A percentile compares a stretch with the other conserved stretches of the same genome.
Evolutionary conservation across 768 basidiomycete species (phyloP).

Genomic region (Pleurotus pulmonarius): DNA sequence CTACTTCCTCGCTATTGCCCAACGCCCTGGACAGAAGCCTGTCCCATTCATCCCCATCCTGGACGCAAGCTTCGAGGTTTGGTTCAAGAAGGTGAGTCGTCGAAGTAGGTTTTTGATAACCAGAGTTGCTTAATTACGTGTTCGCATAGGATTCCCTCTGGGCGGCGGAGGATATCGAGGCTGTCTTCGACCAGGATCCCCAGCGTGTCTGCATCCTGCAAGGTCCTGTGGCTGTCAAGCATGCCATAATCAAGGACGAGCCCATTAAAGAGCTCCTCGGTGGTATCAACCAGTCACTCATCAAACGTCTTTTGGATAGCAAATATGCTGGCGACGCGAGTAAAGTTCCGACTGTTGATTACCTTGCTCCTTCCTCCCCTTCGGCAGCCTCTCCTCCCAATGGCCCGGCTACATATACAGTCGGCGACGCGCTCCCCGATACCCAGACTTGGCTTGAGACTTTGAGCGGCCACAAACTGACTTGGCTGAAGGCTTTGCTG

Average conservation of each 20-base stretch:
- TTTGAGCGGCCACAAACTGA: conserved; percentile 76
- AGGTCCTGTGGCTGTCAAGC: conserved; percentile 92
- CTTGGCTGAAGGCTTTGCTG: conserved; percentile 85
- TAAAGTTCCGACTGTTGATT: conserved; percentile 79
- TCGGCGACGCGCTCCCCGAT: conserved; percentile 54
- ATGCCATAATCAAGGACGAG: conserved; percentile 85
- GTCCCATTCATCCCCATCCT: conserved; percentile 97
- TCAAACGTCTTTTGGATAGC: conserved; percentile 72
- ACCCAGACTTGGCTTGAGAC: conserved; percentile 75
- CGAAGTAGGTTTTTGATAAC: background rate
- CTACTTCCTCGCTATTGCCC: conserved; percentile 93
- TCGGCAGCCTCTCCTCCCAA: conserved; percentile 30
- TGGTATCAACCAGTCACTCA: conserved; percentile 76
- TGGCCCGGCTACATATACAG: conserved; percentile 43
- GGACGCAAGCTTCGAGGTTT: conserved; percentile 91
- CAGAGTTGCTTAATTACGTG: conserved; percentile 11
- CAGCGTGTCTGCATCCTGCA: conserved; percentile 97
- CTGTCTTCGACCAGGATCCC: conserved; percentile 98
- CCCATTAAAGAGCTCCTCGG: conserved; percentile 92
- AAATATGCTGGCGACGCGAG: conserved; percentile 74
- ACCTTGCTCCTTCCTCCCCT: conserved; percentile 54
- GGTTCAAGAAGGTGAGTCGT: conserved; percentile 94
- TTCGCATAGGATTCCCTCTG: conserved; percentile 82
- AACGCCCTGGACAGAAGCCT: conserved; percentile 96
- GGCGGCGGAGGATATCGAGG: conserved; percentile 97